A percentile compares a stretch with the other conserved stretches of the same genome.
Evolutionary conservation across 2,329 filamentous ascomycete species (phyloP).

Genomic region (Zymoseptoria pseudotritici): DNA sequence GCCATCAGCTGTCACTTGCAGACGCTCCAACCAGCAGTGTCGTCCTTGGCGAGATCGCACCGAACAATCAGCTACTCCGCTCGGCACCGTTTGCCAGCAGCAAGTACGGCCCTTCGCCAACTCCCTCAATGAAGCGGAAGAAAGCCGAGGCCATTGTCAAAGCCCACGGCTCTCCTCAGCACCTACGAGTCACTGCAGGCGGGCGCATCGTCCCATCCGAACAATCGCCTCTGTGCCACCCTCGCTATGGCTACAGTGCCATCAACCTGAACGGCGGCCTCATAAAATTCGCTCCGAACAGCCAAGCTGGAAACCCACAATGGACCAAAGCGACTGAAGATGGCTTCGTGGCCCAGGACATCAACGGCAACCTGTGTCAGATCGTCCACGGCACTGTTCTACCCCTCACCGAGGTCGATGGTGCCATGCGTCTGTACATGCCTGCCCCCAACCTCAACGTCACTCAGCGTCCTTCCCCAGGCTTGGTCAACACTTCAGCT

Average conservation of each 20-base stretch:
- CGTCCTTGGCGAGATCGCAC: constrained; percentile 28
- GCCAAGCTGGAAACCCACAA: constrained; percentile 23
- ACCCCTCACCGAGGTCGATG: constrained; percentile 28
- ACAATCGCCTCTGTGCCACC: constrained; percentile 33
- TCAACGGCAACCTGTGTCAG: constrained; percentile 30
- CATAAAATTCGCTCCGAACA: constrained; percentile 32
- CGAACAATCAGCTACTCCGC: constrained; percentile 26
- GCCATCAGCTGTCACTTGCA: background rate
- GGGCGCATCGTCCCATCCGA: constrained; percentile 46
- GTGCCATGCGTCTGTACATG: constrained; percentile 29
- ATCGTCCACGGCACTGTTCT: constrained; percentile 31
- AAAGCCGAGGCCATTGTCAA: constrained; percentile 45
- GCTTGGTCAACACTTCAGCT: constrained; percentile 2
- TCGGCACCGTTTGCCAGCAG: constrained; percentile 7
- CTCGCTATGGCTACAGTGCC: constrained; percentile 33
- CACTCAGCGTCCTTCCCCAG: constrained; percentile 8
- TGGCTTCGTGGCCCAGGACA: constrained; percentile 32
- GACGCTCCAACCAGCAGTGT: constrained; percentile 2
- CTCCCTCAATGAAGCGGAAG: constrained; percentile 43
- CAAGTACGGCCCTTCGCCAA: constrained; percentile 36
- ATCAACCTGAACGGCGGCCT: constrained; percentile 32
- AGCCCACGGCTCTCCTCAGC: constrained; percentile 45
- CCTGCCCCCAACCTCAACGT: constrained; percentile 31
- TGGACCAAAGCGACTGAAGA: constrained; percentile 29
- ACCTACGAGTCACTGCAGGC: constrained; percentile 45